phyloP scores from a whole-genome alignment of 139 green algal species.

The Ulvella scutata region DNA sequence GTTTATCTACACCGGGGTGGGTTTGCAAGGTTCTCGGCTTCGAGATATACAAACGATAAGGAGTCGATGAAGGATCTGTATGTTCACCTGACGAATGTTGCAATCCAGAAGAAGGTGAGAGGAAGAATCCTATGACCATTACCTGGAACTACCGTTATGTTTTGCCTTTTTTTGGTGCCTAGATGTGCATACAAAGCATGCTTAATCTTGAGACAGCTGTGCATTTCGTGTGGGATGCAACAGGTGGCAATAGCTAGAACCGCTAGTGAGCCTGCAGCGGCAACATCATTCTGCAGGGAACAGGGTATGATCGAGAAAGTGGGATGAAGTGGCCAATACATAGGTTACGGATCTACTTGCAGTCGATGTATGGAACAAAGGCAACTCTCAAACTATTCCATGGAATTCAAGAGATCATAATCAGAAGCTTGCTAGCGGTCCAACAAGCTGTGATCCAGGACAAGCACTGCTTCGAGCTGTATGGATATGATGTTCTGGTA shows the following conservation, averaged over 20 bases:
- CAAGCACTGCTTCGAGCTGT: conserved; percentile 64
- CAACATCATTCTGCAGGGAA: neutral
- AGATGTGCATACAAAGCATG: too few relatives aligned
- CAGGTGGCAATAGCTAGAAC: too few relatives aligned
- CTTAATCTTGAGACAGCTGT: too few relatives aligned
- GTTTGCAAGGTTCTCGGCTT: conserved; percentile 63
- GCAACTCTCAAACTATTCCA: conserved; percentile 33
- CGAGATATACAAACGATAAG: conserved; percentile 32
- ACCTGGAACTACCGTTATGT: too few relatives aligned
- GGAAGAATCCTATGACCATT: too few relatives aligned
- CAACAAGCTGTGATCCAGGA: conserved; percentile 55
- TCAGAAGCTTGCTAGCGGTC: conserved; percentile 44
- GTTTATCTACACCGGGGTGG: conserved; percentile 39
- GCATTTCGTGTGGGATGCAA: too few relatives aligned
- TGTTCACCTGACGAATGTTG: conserved; percentile 71
- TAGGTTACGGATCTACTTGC: neutral
- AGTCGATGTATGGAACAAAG: conserved; percentile 5
- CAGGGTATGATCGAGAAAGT: neutral
- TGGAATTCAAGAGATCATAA: conserved; percentile 38
- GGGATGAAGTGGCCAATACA: conserved; percentile 1
- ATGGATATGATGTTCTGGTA: conserved; percentile 62
- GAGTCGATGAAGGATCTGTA: conserved; percentile 53
- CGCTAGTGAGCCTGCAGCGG: too few relatives aligned
- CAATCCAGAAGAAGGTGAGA: conserved; percentile 53
- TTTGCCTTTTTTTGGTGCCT: too few relatives aligned